These are phyloP conservation scores for Acarospora socialis DNA, from an alignment of 2,329 filamentous ascomycete species.

Conservation along the genomic window DNA sequence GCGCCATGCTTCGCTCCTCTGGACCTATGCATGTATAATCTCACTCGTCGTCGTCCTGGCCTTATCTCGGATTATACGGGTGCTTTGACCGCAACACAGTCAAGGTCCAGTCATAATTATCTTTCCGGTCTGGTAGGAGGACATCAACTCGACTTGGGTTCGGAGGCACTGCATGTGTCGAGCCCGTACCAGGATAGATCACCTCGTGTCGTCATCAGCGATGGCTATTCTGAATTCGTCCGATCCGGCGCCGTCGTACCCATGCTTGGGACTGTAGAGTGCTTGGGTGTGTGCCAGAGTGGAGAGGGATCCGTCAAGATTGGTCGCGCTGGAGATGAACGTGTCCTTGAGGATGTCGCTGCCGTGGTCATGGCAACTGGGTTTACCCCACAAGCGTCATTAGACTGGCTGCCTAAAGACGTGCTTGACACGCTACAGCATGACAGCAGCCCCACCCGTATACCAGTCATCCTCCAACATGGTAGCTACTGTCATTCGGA, in stretches of 20 bases:
- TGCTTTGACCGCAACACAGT: constrained; percentile 45
- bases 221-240: constrained; percentile 61
- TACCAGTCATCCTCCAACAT: constrained; percentile 54
- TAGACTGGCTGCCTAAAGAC: constrained; percentile 48
- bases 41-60: constrained; percentile 43
- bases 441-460: constrained; percentile 37
- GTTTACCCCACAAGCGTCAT: constrained; percentile 49
- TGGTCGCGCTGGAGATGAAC: constrained; percentile 21
- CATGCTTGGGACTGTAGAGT: too few relatives aligned
- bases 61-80: constrained; percentile 51
- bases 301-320: too few relatives aligned
- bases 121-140: constrained; percentile 29
- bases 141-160: constrained; percentile 29
- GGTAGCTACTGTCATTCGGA: constrained; percentile 48
- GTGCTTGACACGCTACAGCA: constrained; percentile 45
- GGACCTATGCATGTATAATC: constrained; percentile 59
- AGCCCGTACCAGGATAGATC: constrained; percentile 35
- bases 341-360: constrained; percentile 41
- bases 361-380: constrained; percentile 64
- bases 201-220: constrained; percentile 54
- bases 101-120: constrained; percentile 38
- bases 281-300: too few relatives aligned
- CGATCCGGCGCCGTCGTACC: constrained; percentile 46
- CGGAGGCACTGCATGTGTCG: constrained; percentile 25
- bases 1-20: constrained; percentile 52